A percentile compares a stretch with the other conserved stretches of the same genome.
Evolutionary conservation across 176 grass and related monocot genomes (phyloP).

Genomic region (Oryza nivara): DNA sequence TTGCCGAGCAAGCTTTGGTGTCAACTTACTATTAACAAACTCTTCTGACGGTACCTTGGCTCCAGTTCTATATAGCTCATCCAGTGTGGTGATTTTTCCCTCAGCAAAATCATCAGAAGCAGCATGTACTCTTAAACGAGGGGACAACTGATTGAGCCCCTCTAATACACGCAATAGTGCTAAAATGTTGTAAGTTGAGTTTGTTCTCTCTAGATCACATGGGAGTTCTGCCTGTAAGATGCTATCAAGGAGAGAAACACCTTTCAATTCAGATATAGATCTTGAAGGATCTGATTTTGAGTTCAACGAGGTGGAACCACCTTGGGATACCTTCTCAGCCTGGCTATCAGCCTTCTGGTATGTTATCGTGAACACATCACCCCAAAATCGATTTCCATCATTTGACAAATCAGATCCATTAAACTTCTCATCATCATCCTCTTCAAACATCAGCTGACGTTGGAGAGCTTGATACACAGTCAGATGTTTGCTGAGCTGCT

Average conservation of each 20-base stretch:
- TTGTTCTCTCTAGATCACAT: constrained; percentile 86
- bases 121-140: constrained; percentile 64
- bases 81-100: constrained; percentile 55
- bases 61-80: constrained; percentile 62
- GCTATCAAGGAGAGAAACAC: constrained; percentile 76
- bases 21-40: constrained; percentile 89
- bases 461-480: constrained; percentile 96
- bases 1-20: constrained; percentile 78
- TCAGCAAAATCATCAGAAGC: constrained; percentile 72
- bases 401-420: constrained; percentile 70
- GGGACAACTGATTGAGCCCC: constrained; percentile 70
- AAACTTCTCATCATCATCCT: constrained; percentile 88
- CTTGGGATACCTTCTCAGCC: constrained; percentile 56
- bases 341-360: constrained; percentile 86
- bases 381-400: constrained; percentile 83
- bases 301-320: constrained; percentile 58
- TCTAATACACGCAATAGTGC: constrained; percentile 72
- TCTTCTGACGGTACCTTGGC: constrained; percentile 63
- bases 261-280: constrained; percentile 46
- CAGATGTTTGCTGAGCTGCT: constrained; percentile 84
- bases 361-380: constrained; percentile 89
- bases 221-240: constrained; percentile 87
- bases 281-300: constrained; percentile 62
- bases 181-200: constrained; percentile 83
- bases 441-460: constrained; percentile 74